Evolutionary conservation across 352 stramenopile species (phyloP), one percentile per base, ranked within the genome.

Genomic region (Blastocystis sp.): DNA sequence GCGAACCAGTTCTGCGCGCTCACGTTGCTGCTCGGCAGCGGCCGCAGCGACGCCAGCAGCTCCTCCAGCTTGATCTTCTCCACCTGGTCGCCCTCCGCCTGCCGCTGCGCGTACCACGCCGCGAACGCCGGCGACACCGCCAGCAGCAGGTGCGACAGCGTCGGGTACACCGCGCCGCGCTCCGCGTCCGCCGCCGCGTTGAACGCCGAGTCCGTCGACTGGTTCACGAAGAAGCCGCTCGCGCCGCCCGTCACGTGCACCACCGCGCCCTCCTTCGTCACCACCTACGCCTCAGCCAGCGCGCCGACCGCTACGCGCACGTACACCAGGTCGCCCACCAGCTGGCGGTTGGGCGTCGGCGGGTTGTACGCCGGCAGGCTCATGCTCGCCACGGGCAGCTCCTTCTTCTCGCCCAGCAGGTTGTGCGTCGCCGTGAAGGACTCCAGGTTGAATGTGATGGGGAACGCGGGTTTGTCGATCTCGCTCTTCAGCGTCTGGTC

Each of bases 201-300:
- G 74, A 84, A 84, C 21, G 23, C 34, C n/a, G 74, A 84, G 19
- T 84, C 74, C 2, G 74, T 71, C 19, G 74, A 84, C 38, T 84
- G 28, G 38, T 71, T 84, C 23, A 84, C 74, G 48, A 28, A 84
- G 62, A 84, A 84, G n/a, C 74, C 74, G 43, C 34, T 71, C 21
- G 43, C 64, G 19, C 74, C 34, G 62, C 74, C 56, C 4, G 74
- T 84, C 10, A 84, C 23, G 38, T 84, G 41, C 23, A 84, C 34
- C 2, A 84, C 74, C 5, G 41, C 59, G 7, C 23, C 23, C 62
- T 84, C 74, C 5, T 84, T 84, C 19, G 74, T 84, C 1, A 71
- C 38, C 1, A 84, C 17, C 74, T 84, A 74, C 38, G 43, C 3
- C 10, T 71, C 17, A 84, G 5, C 5, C 3, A 48, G 5, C 3